Percentiles rank a stretch among this genome's conserved stretches.
Conservation (phyloP, 2,329 filamentous ascomycete species). For the Herpotrichia juniperi region DNA sequence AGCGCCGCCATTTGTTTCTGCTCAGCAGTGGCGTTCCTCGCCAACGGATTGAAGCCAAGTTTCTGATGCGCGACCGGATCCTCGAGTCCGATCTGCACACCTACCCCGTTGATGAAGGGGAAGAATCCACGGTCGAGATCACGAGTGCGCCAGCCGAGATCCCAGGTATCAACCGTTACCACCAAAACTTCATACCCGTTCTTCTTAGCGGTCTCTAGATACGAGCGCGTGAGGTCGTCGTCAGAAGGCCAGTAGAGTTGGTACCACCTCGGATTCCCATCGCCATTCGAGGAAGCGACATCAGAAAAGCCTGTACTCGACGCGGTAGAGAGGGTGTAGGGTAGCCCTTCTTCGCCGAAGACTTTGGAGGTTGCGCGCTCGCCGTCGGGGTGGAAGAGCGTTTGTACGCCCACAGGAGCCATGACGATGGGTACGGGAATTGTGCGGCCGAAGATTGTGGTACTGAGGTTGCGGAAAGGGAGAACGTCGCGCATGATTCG, state of each 20-base stretch:
- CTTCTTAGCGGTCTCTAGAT: constrained; percentile 53
- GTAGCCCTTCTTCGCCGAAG: constrained; percentile 64
- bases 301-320: constrained; percentile 66
- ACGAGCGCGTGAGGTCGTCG: constrained; percentile 65
- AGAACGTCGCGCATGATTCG: constrained; percentile 15
- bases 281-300: constrained; percentile 60
- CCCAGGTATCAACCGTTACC: constrained; percentile 72
- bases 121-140: constrained; percentile 63
- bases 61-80: constrained; percentile 60
- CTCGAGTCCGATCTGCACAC: constrained; percentile 66
- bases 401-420: constrained; percentile 70
- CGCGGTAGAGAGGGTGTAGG: constrained; percentile 69
- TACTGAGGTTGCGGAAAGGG: constrained; percentile 15
- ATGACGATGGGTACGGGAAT: constrained; percentile 58
- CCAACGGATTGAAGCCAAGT: constrained; percentile 15
- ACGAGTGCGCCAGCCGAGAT: constrained; percentile 67
- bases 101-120: constrained; percentile 45
- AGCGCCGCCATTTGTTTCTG: constrained; percentile 16
- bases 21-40: constrained; percentile 16
- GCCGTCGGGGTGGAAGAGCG: constrained; percentile 66
- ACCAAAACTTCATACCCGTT: constrained; percentile 67
- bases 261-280: constrained; percentile 64
- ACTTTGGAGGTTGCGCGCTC: constrained; percentile 66
- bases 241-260: constrained; percentile 75
- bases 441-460: constrained; percentile 21